Conservation (phyloP, 192 early-diverging fungal species). For the Backusella macrospora region DNA sequence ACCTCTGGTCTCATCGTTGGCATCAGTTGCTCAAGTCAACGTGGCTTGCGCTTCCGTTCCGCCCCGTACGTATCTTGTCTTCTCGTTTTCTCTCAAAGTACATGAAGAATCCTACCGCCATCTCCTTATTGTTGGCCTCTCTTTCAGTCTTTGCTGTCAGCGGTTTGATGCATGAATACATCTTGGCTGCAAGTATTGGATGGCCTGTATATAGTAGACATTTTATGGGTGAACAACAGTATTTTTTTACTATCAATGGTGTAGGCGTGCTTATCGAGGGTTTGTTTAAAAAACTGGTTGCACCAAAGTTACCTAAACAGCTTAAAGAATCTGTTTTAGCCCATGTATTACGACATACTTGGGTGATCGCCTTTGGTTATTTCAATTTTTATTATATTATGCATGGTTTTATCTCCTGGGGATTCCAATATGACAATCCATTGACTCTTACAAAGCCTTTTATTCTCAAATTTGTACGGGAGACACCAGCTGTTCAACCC, state of each 20-base stretch:
- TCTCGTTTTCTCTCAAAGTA: not conserved
- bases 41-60: conserved; percentile 14
- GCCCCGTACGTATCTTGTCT: conserved; percentile 1
- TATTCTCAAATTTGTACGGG: not conserved
- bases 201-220: not conserved
- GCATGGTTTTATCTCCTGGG: conserved; percentile 9
- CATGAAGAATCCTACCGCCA: not conserved
- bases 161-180: conserved; percentile 33
- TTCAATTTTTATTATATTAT: conserved; percentile 14
- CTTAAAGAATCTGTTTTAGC: conserved; percentile 1
- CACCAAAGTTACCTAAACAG: not conserved
- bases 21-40: conserved; percentile 25
- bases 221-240: conserved; percentile 20
- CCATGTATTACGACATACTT: not conserved
- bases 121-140: not conserved
- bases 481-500: not conserved
- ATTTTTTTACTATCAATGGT: conserved; percentile 24
- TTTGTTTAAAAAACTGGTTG: not conserved
- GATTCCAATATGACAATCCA: conserved; percentile 14
- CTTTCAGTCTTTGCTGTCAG: conserved; percentile 28
- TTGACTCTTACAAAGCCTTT: not conserved
- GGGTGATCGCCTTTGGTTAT: not conserved
- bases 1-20: conserved; percentile 29
- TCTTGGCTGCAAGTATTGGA: conserved; percentile 1
- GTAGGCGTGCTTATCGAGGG: conserved; percentile 20